Conservation (phyloP, 768 basidiomycete genomes). For the Clitopilus passeckerianus region DNA sequence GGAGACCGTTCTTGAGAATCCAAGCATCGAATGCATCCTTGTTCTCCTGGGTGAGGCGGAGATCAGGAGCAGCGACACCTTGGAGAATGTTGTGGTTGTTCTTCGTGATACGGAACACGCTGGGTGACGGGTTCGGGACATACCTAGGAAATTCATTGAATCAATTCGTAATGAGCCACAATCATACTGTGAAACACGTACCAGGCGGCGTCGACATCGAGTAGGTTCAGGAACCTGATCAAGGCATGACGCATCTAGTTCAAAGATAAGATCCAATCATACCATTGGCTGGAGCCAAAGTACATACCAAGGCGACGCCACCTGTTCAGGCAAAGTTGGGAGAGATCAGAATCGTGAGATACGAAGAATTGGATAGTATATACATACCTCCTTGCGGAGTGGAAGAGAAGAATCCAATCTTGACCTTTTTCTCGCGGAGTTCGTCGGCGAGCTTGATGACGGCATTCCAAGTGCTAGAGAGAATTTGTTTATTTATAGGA, state of each 20-base stretch:
- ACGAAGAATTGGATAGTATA: conserved; percentile 6
- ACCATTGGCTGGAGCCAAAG: conserved; percentile 4
- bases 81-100: conserved; percentile 96
- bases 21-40: conserved; percentile 81
- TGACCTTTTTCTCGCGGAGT: conserved; percentile 79
- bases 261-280: not conserved
- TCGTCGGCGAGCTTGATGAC: conserved; percentile 81
- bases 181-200: conserved; percentile 34
- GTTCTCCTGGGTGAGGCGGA: conserved; percentile 73
- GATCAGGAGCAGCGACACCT: conserved; percentile 78
- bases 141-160: conserved; percentile 43
- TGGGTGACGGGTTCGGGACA: conserved; percentile 84
- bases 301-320: conserved; percentile 85
- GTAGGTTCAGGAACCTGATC: conserved; percentile 74
- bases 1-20: conserved; percentile 85
- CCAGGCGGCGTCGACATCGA: conserved; percentile 85
- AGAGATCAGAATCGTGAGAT: conserved; percentile 9
- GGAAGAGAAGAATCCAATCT: conserved; percentile 91
- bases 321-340: conserved; percentile 39
- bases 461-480: conserved; percentile 66
- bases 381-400: conserved; percentile 85
- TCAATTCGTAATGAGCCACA: not conserved
- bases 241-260: conserved; percentile 88
- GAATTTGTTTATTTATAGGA: conserved; percentile 4
- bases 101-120: conserved; percentile 89